phyloP scores from a whole-genome alignment of 129 eudicot species.

The Lonicera japonica region DNA sequence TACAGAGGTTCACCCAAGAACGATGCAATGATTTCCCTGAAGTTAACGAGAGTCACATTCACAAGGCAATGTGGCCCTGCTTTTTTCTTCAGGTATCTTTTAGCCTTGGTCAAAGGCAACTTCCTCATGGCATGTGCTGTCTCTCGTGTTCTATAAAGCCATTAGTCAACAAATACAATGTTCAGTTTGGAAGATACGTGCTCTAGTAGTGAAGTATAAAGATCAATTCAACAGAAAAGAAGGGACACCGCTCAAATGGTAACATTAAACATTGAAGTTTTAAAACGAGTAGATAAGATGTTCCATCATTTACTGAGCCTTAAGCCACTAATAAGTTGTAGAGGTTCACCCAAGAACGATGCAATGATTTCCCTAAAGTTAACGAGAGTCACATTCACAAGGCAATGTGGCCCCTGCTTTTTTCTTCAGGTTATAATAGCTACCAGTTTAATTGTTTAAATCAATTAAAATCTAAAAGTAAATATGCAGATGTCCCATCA shows the following conservation, averaged over 20 bases:
- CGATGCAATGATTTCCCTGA: neutral
- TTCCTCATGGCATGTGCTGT: slow-evolving; percentile 54
- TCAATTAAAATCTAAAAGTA: neutral
- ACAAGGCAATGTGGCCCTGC: slow-evolving; percentile 15
- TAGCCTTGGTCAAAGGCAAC: slow-evolving; percentile 46
- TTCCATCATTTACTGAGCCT: neutral
- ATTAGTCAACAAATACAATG: neutral
- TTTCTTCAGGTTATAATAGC: slow-evolving; percentile 13
- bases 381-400: neutral
- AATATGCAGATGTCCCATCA: slow-evolving; percentile 19
- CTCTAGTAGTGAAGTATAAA: too few relatives aligned
- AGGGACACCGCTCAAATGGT: neutral
- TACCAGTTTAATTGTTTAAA: too few relatives aligned
- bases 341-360: neutral
- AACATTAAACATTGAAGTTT: neutral
- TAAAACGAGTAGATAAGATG: neutral
- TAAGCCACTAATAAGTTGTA: neutral
- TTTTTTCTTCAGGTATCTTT: slow-evolving; percentile 32
- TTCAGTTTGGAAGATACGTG: neutral
- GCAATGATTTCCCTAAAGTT: neutral
- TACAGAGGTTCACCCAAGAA: neutral
- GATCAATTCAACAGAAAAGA: too few relatives aligned
- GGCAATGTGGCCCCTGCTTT: slow-evolving; percentile 19
- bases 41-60: neutral
- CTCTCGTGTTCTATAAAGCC: slow-evolving; percentile 49